Conservation (phyloP, 192 early-diverging fungal genomes). For the Gorgonomyces haynaldii region DNA sequence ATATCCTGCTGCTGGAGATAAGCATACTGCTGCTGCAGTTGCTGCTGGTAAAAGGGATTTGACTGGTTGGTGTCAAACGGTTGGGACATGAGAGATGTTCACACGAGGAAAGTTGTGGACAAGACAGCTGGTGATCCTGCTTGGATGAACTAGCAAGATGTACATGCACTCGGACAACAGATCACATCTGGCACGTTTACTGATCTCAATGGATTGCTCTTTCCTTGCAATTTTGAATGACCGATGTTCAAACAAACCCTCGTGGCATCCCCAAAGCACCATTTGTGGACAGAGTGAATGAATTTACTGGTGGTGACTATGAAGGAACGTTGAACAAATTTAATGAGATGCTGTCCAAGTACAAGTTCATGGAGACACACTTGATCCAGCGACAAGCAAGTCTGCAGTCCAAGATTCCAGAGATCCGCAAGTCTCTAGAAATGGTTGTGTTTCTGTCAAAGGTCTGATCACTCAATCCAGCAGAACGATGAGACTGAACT, state of each 20-base stretch:
- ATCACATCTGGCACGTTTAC: no score
- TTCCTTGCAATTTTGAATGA: slow-evolving; percentile 11
- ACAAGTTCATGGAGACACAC: slow-evolving; percentile 95
- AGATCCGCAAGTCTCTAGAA: slow-evolving; percentile 86
- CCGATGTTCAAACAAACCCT: slow-evolving; percentile 66
- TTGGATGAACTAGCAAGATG: no score
- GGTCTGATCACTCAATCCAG: neutral
- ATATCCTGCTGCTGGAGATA: no score
- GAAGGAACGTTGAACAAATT: slow-evolving; percentile 86
- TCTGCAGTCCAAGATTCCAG: slow-evolving; percentile 88
- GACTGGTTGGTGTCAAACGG: no score
- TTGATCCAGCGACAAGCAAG: slow-evolving; percentile 68
- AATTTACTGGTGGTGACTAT: slow-evolving; percentile 62
- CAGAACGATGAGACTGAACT: slow-evolving; percentile 31
- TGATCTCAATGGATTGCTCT: no score
- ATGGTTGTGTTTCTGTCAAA: slow-evolving; percentile 66
- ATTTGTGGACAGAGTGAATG: slow-evolving; percentile 87
- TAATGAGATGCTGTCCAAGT: slow-evolving; percentile 54
- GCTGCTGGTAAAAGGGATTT: no score
- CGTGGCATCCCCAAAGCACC: slow-evolving; percentile 91
- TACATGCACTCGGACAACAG: no score
- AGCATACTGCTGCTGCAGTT: no score
- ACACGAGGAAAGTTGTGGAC: no score
- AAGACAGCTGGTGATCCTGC: no score
- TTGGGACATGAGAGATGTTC: no score